Conservation (phyloP, 768 basidiomycete species). For the Panus rudis region DNA sequence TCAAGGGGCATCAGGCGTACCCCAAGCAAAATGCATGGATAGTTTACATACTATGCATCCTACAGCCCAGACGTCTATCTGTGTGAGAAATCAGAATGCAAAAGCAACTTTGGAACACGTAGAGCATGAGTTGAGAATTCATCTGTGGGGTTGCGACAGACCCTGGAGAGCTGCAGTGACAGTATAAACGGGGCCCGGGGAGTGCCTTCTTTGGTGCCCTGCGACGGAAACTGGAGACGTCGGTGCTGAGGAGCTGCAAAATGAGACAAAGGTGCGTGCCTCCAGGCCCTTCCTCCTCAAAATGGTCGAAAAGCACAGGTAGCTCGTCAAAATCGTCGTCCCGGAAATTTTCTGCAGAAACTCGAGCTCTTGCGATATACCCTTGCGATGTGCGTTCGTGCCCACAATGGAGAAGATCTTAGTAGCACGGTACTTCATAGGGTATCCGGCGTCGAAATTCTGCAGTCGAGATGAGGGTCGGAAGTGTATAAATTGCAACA, state of each 20-base stretch:
- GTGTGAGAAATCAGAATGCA: constrained; percentile 16
- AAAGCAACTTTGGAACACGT: constrained; percentile 24
- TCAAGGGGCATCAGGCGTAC: neutral
- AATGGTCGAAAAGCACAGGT: constrained; percentile 14
- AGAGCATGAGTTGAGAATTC: constrained; percentile 14
- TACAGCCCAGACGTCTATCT: constrained; percentile 25
- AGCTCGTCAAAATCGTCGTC: constrained; percentile 8
- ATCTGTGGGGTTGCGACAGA: constrained; percentile 9
- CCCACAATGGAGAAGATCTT: constrained; percentile 19
- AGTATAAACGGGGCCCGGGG: constrained; percentile 11
- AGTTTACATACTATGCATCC: constrained; percentile 21
- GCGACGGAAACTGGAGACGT: constrained; percentile 14
- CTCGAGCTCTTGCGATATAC: constrained; percentile 10
- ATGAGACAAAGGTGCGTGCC: constrained; percentile 21
- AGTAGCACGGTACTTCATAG: constrained; percentile 14
- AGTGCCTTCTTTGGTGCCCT: constrained; percentile 15
- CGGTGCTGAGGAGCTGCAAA: constrained; percentile 13
- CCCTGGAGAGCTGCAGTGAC: constrained; percentile 13
- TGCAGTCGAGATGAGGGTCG: neutral
- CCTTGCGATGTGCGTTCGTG: constrained; percentile 7
- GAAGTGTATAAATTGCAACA: too few species aligned
- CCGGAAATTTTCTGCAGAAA: constrained; percentile 14
- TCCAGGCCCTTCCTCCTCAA: constrained; percentile 8
- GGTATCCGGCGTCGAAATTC: too few species aligned
- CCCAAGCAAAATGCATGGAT: neutral